These are phyloP conservation scores for Alternaria rosae DNA, from an alignment of 2,329 filamentous ascomycete species.

Conservation along the genomic window DNA sequence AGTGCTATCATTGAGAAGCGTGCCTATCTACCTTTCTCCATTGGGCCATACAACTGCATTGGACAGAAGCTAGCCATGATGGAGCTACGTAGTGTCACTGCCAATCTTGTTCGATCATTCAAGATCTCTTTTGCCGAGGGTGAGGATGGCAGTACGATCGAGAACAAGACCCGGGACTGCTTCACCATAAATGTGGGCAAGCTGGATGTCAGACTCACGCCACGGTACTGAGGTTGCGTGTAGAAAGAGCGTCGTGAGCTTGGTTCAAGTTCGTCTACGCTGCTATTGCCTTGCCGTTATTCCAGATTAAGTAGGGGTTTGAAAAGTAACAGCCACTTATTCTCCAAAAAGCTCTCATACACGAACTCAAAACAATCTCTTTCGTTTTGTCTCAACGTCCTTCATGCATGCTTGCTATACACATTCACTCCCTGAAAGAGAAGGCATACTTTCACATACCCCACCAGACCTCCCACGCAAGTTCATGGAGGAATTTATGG, in stretches of 20 bases:
- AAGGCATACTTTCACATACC: not conserved
- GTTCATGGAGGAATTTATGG: slow-evolving; percentile 14
- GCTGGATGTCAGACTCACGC: slow-evolving; percentile 33
- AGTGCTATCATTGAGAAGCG: slow-evolving; percentile 41
- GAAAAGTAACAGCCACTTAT: not conserved
- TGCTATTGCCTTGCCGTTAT: not conserved
- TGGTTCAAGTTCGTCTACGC: not conserved
- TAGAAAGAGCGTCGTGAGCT: not conserved
- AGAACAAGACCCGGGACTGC: slow-evolving; percentile 33
- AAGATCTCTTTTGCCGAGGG: slow-evolving; percentile 56
- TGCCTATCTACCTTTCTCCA: slow-evolving; percentile 75
- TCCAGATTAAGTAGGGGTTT: not conserved
- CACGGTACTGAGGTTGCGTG: not conserved
- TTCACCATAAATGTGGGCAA: slow-evolving; percentile 42
- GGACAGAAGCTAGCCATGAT: slow-evolving; percentile 72
- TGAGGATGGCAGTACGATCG: slow-evolving; percentile 30
- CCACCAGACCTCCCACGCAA: not conserved
- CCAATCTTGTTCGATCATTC: slow-evolving; percentile 66
- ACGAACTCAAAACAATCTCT: not conserved
- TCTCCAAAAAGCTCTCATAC: not conserved
- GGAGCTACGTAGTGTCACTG: slow-evolving; percentile 68
- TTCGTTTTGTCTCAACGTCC: not conserved
- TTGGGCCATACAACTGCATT: slow-evolving; percentile 74
- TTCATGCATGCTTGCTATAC: not conserved
- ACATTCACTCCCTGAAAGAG: not conserved